Conservation (phyloP, 345 rosid species). For the Sonneratia caseolaris region DNA sequence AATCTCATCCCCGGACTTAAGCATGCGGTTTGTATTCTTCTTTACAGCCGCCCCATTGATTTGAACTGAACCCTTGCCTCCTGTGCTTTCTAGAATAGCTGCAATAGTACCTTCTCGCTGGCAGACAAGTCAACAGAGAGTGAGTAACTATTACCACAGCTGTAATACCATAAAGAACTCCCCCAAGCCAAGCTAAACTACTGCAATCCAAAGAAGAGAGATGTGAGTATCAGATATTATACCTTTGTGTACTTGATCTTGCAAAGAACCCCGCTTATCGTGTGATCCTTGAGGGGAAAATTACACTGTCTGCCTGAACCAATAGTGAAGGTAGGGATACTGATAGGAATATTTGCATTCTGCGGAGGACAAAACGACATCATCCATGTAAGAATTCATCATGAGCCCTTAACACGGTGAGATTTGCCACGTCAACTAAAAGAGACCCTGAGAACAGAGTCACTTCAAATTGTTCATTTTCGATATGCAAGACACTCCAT, state of each 20-base stretch:
- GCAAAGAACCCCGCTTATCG: conserved; percentile 38
- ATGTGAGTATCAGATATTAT: conserved; percentile 1
- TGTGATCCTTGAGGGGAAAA: conserved; percentile 42
- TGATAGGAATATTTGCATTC: conserved; percentile 49
- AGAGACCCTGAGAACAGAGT: not conserved
- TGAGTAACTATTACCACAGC: conserved; percentile 22
- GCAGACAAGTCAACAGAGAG: conserved; percentile 55
- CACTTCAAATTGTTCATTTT: not conserved
- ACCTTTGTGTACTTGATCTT: conserved; percentile 65
- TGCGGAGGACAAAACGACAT: conserved; percentile 20
- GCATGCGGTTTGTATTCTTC: conserved; percentile 30
- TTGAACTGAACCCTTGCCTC: conserved; percentile 62
- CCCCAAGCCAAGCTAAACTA: conserved; percentile 25
- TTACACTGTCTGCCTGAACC: conserved; percentile 52
- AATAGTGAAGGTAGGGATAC: conserved; percentile 29
- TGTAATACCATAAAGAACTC: conserved; percentile 46
- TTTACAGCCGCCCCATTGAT: conserved; percentile 47
- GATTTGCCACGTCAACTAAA: not conserved
- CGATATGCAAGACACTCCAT: not conserved
- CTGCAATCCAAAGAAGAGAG: too few species aligned
- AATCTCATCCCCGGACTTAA: conserved; percentile 75
- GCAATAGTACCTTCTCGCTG: conserved; percentile 56
- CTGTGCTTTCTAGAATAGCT: conserved; percentile 60
- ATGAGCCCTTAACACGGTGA: not conserved
- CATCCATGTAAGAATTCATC: not conserved